phyloP scores from a whole-genome alignment of 208 protist genomes.

The Wallacemonas rigidus region DNA sequence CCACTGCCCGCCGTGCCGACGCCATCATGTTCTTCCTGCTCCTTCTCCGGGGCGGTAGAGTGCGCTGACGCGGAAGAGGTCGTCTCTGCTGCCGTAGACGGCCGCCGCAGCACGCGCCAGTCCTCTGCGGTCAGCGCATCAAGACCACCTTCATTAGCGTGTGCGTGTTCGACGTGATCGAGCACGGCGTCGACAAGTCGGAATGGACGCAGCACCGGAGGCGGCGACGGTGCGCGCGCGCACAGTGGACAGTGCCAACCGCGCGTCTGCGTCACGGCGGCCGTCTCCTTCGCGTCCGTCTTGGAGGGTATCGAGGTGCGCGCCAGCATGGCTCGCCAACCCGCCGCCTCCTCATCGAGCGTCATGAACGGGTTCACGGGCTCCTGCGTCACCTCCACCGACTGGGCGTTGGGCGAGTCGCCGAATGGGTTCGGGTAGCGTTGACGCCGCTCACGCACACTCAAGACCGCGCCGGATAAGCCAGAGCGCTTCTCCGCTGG shows the following conservation, averaged over 20 bases:
- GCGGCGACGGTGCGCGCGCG: constrained; percentile 13
- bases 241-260: constrained; percentile 27
- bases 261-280: not conserved
- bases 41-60: not conserved
- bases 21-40: not conserved
- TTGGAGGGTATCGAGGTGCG: not conserved
- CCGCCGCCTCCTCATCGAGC: constrained; percentile 37
- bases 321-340: constrained; percentile 10
- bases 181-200: constrained; percentile 63
- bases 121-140: constrained; percentile 38
- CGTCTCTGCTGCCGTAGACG: not conserved
- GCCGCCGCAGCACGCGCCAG: constrained; percentile 11
- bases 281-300: not conserved
- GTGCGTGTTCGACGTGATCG: constrained; percentile 56
- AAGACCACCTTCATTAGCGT: constrained; percentile 24
- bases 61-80: constrained; percentile 32
- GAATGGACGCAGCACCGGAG: constrained; percentile 22
- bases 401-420: constrained; percentile 55
- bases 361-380: constrained; percentile 80
- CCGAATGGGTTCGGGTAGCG: constrained; percentile 87
- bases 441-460: constrained; percentile 64
- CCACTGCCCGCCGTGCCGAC: not conserved
- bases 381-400: constrained; percentile 70
- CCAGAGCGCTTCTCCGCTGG: too few species aligned
- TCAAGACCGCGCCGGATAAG: constrained; percentile 15